phyloP scores from a whole-genome alignment of 78 protist genomes.

The Dictyostelium brefeldianum region DNA sequence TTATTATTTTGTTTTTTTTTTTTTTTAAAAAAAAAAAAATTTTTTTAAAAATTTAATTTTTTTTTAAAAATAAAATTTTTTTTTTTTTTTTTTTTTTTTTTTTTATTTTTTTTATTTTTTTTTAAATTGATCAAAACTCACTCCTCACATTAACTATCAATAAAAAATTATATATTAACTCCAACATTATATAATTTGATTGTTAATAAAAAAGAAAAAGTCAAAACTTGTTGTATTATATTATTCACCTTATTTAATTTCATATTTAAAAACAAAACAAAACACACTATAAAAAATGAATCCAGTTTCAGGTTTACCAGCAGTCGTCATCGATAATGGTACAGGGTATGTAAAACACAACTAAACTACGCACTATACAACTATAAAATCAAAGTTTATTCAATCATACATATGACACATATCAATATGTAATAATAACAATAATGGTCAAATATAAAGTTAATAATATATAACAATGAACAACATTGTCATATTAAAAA shows the following conservation, averaged over 20 bases:
- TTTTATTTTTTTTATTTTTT: not conserved
- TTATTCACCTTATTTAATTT: not conserved
- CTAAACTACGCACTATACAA: no score
- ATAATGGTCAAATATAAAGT: not conserved
- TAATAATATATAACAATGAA: not conserved
- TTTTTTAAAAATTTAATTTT: no score
- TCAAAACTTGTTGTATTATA: constrained; percentile 25
- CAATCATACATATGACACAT: no score
- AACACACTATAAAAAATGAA: constrained; percentile 65
- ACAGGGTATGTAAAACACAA: constrained; percentile 93
- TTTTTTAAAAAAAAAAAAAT: no score
- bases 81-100: constrained; percentile 12
- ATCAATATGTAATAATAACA: no score
- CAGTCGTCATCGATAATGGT: constrained; percentile 97
- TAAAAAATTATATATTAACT: not conserved
- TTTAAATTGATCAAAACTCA: not conserved
- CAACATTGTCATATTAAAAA: no score
- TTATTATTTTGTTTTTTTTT: no score
- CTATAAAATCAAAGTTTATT: no score
- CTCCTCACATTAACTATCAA: not conserved
- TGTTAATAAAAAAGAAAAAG: not conserved
- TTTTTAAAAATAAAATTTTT: not conserved
- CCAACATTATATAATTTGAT: no score
- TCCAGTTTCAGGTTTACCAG: constrained; percentile 90
- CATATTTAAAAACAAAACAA: not conserved